Conservation (phyloP, 2,329 filamentous ascomycete genomes). For the Elsinoe fawcettii region DNA sequence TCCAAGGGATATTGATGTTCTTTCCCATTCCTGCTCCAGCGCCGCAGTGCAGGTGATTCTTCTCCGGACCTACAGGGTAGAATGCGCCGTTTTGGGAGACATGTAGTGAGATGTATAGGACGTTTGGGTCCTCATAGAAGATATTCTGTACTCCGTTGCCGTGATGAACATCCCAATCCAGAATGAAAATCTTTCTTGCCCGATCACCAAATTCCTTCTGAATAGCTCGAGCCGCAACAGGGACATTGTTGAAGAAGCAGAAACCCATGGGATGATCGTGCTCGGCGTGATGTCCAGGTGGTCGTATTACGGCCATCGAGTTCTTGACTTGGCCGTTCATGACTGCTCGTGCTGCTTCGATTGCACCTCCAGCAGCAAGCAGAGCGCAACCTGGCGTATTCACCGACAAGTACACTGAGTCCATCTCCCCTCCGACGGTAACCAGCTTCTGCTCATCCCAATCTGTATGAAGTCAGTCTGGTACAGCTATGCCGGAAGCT, state of each 20-base stretch:
- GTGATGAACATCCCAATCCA: slow-evolving; percentile 79
- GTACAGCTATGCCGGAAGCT: neutral
- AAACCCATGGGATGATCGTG: slow-evolving; percentile 82
- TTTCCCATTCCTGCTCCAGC: slow-evolving; percentile 50
- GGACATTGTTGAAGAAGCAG: slow-evolving; percentile 97
- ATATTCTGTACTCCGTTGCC: slow-evolving; percentile 94
- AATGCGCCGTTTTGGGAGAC: slow-evolving; percentile 78
- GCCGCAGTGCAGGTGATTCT: slow-evolving; percentile 53
- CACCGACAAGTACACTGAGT: slow-evolving; percentile 39
- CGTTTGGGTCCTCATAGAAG: slow-evolving; percentile 89
- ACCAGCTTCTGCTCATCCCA: slow-evolving; percentile 56
- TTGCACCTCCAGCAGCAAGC: slow-evolving; percentile 83
- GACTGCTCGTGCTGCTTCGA: slow-evolving; percentile 92
- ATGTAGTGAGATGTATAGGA: slow-evolving; percentile 91
- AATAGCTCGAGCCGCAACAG: slow-evolving; percentile 81
- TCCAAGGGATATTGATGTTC: slow-evolving; percentile 66
- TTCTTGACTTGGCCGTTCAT: slow-evolving; percentile 80
- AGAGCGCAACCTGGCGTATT: slow-evolving; percentile 57
- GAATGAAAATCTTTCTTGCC: slow-evolving; percentile 82
- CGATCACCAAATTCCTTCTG: slow-evolving; percentile 69
- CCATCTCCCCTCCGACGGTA: slow-evolving; percentile 40
- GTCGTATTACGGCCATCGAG: slow-evolving; percentile 88
- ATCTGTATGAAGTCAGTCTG: slow-evolving; percentile 27
- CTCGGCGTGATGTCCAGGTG: slow-evolving; percentile 92
- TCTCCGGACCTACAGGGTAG: slow-evolving; percentile 62